Conservation (phyloP, 1,139 yeast species). For the Maudiozyma humilis region DNA sequence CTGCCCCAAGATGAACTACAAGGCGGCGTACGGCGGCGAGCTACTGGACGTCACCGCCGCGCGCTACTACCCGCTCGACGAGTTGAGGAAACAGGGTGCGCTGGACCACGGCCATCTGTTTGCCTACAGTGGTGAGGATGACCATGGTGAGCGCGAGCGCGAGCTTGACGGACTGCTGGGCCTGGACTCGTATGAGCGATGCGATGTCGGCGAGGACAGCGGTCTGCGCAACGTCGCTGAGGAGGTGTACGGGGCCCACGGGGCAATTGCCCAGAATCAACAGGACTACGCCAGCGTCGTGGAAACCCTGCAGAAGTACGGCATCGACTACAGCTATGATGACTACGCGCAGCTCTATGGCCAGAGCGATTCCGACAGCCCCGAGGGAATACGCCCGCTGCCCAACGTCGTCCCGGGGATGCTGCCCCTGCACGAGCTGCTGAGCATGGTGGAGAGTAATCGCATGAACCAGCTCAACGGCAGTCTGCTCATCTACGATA, state of each 20-base stretch:
- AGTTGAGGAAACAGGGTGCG: constrained; percentile 28
- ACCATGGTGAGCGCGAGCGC: constrained; percentile 1
- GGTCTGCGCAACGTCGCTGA: constrained; percentile 32
- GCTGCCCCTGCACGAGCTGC: constrained; percentile 42
- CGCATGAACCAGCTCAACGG: constrained; percentile 19
- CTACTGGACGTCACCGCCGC: constrained; percentile 47
- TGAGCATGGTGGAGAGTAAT: constrained; percentile 24
- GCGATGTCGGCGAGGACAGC: background rate
- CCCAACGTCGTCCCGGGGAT: constrained; percentile 48
- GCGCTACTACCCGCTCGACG: constrained; percentile 38
- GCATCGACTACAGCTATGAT: constrained; percentile 19
- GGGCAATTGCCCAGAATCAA: constrained; percentile 5
- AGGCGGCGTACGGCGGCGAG: constrained; percentile 70
- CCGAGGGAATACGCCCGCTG: too few relatives aligned
- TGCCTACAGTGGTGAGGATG: constrained; percentile 23
- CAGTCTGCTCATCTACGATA: constrained; percentile 22
- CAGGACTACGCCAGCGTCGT: constrained; percentile 13
- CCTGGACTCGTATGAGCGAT: too few relatives aligned
- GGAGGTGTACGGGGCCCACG: constrained; percentile 31
- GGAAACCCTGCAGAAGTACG: constrained; percentile 21
- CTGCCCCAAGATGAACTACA: constrained; percentile 77
- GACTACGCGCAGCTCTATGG: background rate
- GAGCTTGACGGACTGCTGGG: constrained; percentile 16
- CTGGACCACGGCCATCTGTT: constrained; percentile 40
- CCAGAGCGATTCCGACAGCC: too few relatives aligned